Percentiles rank a stretch among this genome's conserved stretches.
phyloP scores from a whole-genome alignment of 805 yeast genomes.

The Wickerhamiella cacticola region DNA sequence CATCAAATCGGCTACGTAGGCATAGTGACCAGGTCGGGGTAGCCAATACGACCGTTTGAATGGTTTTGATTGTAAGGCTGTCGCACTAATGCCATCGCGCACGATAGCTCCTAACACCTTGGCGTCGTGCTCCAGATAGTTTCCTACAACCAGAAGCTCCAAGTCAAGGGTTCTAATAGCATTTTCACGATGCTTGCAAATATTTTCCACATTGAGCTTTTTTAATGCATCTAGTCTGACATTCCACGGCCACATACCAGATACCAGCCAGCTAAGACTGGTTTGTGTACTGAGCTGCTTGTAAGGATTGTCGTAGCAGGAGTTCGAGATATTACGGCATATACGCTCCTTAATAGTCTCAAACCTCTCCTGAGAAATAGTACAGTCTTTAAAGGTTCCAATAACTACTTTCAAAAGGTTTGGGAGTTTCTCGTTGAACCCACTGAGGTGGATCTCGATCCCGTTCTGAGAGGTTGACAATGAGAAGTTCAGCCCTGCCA shows the following conservation, averaged over 20 bases:
- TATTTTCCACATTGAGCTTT: conserved; percentile 28
- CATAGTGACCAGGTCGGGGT: conserved; percentile 22
- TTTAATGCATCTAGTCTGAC: conserved; percentile 50
- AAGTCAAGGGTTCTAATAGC: conserved; percentile 48
- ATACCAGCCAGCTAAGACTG: conserved; percentile 50
- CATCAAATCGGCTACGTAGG: conserved; percentile 29
- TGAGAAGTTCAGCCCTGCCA: conserved; percentile 59
- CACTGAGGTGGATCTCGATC: conserved; percentile 51
- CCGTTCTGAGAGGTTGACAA: conserved; percentile 59
- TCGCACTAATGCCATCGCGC: conserved; percentile 31
- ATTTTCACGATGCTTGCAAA: conserved; percentile 10
- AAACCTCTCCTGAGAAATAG: conserved; percentile 47
- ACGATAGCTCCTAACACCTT: conserved; percentile 35
- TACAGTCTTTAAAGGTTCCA: conserved; percentile 39
- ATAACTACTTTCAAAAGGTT: conserved; percentile 51
- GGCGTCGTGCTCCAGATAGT: conserved; percentile 46
- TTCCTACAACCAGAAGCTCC: conserved; percentile 72
- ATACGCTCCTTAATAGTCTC: conserved; percentile 53
- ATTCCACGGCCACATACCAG: conserved; percentile 50
- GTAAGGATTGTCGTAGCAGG: conserved; percentile 64
- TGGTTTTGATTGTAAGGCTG: conserved; percentile 32
- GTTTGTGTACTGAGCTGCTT: conserved; percentile 56
- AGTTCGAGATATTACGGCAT: conserved; percentile 52
- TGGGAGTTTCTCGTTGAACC: conserved; percentile 73
- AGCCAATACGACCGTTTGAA: conserved; percentile 33